Evolutionary conservation across 306 rosid species (phyloP).

Genomic region (Malus sieversii): DNA sequence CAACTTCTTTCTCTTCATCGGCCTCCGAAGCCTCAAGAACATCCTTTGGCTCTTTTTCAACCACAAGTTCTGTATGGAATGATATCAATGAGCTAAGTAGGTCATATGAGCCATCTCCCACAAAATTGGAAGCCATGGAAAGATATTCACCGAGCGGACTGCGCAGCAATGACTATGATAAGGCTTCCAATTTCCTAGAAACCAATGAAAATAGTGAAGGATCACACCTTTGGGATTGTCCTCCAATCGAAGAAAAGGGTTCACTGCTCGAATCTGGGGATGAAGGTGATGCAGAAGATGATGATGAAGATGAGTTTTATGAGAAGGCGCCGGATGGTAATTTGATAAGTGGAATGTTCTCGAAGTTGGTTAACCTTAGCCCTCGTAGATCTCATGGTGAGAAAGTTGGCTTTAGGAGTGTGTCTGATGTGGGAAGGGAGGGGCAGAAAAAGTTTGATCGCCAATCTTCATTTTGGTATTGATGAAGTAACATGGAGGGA

Average conservation of each 20-base stretch:
- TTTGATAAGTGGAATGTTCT: slow-evolving; percentile 34
- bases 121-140: background rate
- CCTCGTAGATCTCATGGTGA: background rate
- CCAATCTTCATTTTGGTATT: slow-evolving; percentile 48
- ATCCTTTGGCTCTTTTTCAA: slow-evolving; percentile 42
- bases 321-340: slow-evolving; percentile 26
- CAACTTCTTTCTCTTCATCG: slow-evolving; percentile 19
- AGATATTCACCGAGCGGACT: slow-evolving; percentile 15
- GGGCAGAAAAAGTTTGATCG: slow-evolving; percentile 30
- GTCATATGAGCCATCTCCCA: background rate
- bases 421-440: slow-evolving; percentile 37
- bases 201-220: slow-evolving; percentile 2
- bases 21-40: slow-evolving; percentile 30
- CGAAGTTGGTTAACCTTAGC: slow-evolving; percentile 33
- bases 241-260: slow-evolving; percentile 27
- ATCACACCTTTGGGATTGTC: slow-evolving; percentile 35
- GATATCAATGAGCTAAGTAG: slow-evolving; percentile 19
- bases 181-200: background rate
- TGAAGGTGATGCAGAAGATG: background rate
- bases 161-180: background rate
- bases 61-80: slow-evolving; percentile 18
- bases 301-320: background rate
- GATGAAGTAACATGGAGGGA: background rate
- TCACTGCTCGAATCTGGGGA: slow-evolving; percentile 31
- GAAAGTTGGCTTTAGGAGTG: slow-evolving; percentile 21